These are phyloP conservation scores for Orbilia brochopaga DNA, from an alignment of 2,329 filamentous ascomycete genomes.

Conservation along the genomic window DNA sequence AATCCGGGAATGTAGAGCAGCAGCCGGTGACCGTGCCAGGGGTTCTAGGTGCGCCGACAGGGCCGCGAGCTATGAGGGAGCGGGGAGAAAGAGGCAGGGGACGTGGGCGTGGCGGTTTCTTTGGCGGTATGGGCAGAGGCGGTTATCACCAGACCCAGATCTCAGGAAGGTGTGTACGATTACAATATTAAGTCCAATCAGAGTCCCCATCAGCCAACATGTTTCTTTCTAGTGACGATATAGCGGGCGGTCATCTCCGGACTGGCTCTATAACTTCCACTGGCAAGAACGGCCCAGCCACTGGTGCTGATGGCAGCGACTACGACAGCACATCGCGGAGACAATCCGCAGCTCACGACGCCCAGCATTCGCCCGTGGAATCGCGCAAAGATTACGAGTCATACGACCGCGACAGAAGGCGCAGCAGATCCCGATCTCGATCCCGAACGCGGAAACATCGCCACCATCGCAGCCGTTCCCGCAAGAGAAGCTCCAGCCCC, in stretches of 20 bases:
- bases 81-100: conserved; percentile 59
- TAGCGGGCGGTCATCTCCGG: conserved; percentile 23
- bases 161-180: conserved; percentile 34
- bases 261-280: conserved; percentile 41
- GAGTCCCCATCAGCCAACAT: conserved; percentile 13
- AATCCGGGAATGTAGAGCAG: conserved; percentile 50
- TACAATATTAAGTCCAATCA: background rate
- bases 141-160: conserved; percentile 49
- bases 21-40: conserved; percentile 65
- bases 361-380: conserved; percentile 36
- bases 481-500: conserved; percentile 51
- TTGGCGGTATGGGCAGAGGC: conserved; percentile 49
- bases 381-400: conserved; percentile 40
- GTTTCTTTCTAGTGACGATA: conserved; percentile 32
- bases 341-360: conserved; percentile 37
- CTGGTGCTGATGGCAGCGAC: conserved; percentile 33
- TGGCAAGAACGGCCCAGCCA: conserved; percentile 28
- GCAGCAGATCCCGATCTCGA: conserved; percentile 52
- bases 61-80: conserved; percentile 92
- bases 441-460: conserved; percentile 50
- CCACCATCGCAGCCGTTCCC: conserved; percentile 52
- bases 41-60: conserved; percentile 77
- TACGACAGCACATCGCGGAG: conserved; percentile 35
- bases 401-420: conserved; percentile 49
- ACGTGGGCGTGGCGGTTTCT: conserved; percentile 43